Base-by-base conservation (phyloP, 352 stramenopile genomes). In the Plasmopara muralis region DNA sequence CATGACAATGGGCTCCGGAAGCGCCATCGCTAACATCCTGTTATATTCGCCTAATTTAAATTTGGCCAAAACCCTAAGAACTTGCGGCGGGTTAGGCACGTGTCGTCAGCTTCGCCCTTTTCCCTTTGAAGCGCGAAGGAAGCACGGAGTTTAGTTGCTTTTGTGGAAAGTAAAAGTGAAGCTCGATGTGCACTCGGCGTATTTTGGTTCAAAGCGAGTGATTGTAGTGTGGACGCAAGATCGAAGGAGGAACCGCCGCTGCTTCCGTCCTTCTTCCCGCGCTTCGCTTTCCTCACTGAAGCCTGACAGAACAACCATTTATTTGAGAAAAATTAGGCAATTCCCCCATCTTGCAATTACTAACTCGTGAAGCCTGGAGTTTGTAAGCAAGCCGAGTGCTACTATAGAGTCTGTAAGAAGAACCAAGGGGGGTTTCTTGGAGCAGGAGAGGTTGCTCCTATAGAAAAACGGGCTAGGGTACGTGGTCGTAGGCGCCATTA, bases 81-180 rank as follows among this genome's bases (percentile, higher is more conserved):
- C 44, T n/a, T 7, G 44, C 9, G 30, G 30, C 43, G 28, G 16
- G 43, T n/a, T 28, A 33, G 43, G 37, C 29, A 46, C 31, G 29
- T 44, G 38, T 54, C 18, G 41, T 18, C 18, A 25, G 47, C 60
- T 63, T 67, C 54, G 63, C 54, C 33, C 59, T 65, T 71, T 71
- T 65, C 63, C 63, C 34, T 59, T 65, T 64, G 59, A 71, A 71
- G 63, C 33, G 50, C 63, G 54, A 68, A 57, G 48, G 31, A 57
- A 54, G 18, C 43, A 37, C 29, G 20, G 20, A 25, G 20, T 25
- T 25, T 25, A 25, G 20, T 25, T 25, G 20, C 20, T 25, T 25
- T 25, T 25, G 20, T 25, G 20, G 29, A 15, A 28, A 51, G 45
- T 34, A 44, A 33, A 53, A 57, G 30, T 39, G 59, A 31, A n/a